Conservation (phyloP, 257 asterid genomes). For the Solanum paucissectum region DNA sequence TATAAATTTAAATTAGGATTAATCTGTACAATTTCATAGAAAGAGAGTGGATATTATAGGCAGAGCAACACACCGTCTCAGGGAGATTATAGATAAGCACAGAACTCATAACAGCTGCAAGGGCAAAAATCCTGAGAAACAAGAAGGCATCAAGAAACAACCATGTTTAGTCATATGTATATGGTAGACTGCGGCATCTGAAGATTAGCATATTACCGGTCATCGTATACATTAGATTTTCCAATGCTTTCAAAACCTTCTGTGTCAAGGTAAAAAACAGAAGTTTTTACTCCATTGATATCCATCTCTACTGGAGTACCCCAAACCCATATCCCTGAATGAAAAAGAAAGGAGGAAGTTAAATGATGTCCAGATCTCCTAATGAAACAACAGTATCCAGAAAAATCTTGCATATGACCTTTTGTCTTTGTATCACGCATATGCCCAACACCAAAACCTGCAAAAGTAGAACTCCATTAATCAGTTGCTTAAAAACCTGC, state of each 20-base stretch:
- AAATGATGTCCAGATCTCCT: not conserved
- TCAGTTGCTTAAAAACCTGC: not conserved
- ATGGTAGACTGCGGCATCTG: not conserved
- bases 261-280: conserved; percentile 91
- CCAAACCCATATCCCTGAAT: conserved; percentile 95
- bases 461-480: conserved; percentile 2
- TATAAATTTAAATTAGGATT: not conserved
- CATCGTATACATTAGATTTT: conserved; percentile 97
- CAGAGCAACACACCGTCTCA: conserved; percentile 69
- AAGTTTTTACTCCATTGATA: conserved; percentile 71
- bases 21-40: not conserved
- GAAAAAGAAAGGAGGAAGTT: not conserved
- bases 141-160: not conserved
- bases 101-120: conserved; percentile 96
- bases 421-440: conserved; percentile 98
- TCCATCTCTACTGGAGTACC: conserved; percentile 76
- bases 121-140: conserved; percentile 74
- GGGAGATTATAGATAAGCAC: conserved; percentile 95
- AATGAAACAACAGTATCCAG: not conserved
- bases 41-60: conserved; percentile 10
- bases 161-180: not conserved
- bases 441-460: conserved; percentile 99
- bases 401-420: conserved; percentile 31
- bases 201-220: conserved; percentile 41
- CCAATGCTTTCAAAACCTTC: conserved; percentile 99